Conservation (phyloP, 2,329 filamentous ascomycete species). For the Fusarium chuoi region DNA sequence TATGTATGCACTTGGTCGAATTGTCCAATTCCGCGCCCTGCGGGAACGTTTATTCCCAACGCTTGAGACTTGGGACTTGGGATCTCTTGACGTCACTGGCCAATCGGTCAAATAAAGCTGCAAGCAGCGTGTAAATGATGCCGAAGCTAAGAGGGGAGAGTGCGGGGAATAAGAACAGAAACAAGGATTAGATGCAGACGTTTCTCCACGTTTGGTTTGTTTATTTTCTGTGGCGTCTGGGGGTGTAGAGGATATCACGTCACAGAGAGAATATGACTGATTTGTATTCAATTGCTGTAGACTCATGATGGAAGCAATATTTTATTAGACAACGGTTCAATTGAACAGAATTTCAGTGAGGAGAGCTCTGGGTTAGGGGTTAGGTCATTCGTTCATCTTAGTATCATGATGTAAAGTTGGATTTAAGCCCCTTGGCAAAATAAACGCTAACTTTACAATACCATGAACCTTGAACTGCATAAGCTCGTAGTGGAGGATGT, state of each 20-base stretch:
- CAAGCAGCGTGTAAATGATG: conserved; percentile 10
- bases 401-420: conserved; percentile 16
- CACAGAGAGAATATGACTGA: conserved; percentile 11
- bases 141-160: conserved; percentile 21
- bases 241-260: conserved; percentile 23
- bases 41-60: not conserved
- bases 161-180: conserved; percentile 32
- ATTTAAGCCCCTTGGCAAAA: conserved; percentile 4
- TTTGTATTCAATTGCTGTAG: not conserved
- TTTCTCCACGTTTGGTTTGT: conserved; percentile 33
- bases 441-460: not conserved
- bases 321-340: not conserved
- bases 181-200: conserved; percentile 20
- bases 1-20: not conserved
- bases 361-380: not conserved
- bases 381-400: not conserved
- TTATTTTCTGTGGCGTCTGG: conserved; percentile 31
- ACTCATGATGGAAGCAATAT: not conserved
- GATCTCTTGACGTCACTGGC: conserved; percentile 36
- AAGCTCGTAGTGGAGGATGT: not conserved
- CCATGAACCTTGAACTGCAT: conserved; percentile 7
- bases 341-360: not conserved
- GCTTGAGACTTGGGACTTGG: not conserved
- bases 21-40: conserved; percentile 17
- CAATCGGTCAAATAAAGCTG: conserved; percentile 34